A percentile compares a stretch with the other conserved stretches of the same genome.
Evolutionary conservation across 2,329 filamentous ascomycete species (phyloP).

Genomic region (Lasiodiplodia citricola): DNA sequence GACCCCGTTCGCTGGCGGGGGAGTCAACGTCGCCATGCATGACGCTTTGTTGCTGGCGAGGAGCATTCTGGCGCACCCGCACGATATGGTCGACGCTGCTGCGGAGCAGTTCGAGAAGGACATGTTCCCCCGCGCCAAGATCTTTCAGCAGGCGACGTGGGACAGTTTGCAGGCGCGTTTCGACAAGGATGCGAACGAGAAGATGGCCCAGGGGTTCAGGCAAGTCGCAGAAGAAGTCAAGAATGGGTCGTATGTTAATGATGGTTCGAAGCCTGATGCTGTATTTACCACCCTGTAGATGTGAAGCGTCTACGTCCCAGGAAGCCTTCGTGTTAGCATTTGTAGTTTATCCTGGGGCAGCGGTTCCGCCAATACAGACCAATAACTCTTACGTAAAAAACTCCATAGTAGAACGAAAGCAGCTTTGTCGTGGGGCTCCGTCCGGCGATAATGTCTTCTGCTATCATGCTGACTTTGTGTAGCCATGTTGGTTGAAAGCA

Average conservation of each 20-base stretch:
- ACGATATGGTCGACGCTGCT: conserved; percentile 33
- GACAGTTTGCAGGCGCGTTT: conserved; percentile 2
- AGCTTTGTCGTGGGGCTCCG: too few relatives aligned
- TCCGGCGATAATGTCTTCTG: too few relatives aligned
- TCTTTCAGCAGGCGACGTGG: conserved; percentile 42
- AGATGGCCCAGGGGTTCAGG: neutral
- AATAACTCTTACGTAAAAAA: too few relatives aligned
- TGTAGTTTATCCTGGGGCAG: too few relatives aligned
- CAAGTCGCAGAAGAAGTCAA: neutral
- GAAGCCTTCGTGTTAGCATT: too few relatives aligned
- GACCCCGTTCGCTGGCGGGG: conserved; percentile 64
- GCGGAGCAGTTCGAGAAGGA: conserved; percentile 32
- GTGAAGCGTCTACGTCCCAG: too few relatives aligned
- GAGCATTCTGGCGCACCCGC: neutral
- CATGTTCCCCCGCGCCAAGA: conserved; percentile 34
- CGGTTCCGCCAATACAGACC: too few relatives aligned
- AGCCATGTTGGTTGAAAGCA: too few relatives aligned
- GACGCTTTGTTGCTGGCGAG: conserved; percentile 58
- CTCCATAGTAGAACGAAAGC: too few relatives aligned
- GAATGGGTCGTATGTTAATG: neutral
- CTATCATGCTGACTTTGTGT: too few relatives aligned
- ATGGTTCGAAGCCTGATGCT: neutral
- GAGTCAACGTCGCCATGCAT: conserved; percentile 63
- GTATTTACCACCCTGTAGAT: neutral
- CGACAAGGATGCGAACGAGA: neutral